A percentile compares a stretch with the other conserved stretches of the same genome.
Conservation (phyloP, 805 yeast genomes). For the Groenewaldozyma tartarivorans region DNA sequence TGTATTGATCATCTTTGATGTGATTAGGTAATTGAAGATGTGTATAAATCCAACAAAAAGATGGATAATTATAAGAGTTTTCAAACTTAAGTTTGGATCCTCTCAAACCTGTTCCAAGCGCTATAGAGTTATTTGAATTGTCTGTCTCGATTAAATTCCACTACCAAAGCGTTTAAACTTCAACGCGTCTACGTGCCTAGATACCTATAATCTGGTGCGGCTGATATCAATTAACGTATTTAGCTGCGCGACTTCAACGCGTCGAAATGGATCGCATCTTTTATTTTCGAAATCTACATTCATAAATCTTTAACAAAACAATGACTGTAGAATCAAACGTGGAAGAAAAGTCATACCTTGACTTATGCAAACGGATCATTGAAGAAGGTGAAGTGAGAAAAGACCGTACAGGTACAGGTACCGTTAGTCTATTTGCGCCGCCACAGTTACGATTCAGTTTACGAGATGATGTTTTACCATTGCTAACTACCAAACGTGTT, state of each 20-base stretch:
- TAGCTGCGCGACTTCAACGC: background rate
- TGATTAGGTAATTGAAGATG: no score
- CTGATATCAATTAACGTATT: no score
- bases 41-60: no score
- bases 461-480: slow-evolving; percentile 65
- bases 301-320: background rate
- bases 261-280: background rate
- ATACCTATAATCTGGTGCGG: no score
- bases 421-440: slow-evolving; percentile 84
- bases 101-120: no score
- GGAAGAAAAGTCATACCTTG: slow-evolving; percentile 77
- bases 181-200: no score
- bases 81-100: no score
- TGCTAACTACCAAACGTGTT: slow-evolving; percentile 87
- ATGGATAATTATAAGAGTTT: no score
- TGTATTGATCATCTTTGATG: no score
- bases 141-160: no score
- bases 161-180: no score
- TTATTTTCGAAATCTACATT: background rate
- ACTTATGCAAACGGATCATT: slow-evolving; percentile 67
- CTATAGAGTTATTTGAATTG: no score
- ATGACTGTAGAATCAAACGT: slow-evolving; percentile 8
- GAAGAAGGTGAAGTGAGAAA: slow-evolving; percentile 83
- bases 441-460: slow-evolving; percentile 85
- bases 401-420: slow-evolving; percentile 97